Evolutionary conservation across 1,139 yeast species (phyloP).

Genomic region (Kodamaea ohmeri): DNA sequence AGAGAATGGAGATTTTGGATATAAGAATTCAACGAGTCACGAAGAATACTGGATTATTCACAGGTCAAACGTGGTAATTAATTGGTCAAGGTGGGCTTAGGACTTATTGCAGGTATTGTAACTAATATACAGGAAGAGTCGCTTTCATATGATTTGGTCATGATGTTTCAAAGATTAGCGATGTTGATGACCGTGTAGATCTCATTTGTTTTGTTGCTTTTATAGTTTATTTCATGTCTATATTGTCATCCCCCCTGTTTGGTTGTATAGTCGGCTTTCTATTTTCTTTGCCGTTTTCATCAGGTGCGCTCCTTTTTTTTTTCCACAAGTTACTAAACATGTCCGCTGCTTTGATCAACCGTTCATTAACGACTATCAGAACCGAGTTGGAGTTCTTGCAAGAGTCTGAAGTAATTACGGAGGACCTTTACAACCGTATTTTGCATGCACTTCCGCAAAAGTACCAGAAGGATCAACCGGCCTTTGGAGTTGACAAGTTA

Average conservation of each 20-base stretch:
- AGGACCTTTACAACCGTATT: conserved; percentile 54
- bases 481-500: conserved; percentile 48
- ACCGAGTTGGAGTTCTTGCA: conserved; percentile 78
- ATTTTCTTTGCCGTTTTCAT: background rate
- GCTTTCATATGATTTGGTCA: too few species aligned
- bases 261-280: too few species aligned
- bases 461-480: conserved; percentile 53
- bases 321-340: conserved; percentile 17
- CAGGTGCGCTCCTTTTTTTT: background rate
- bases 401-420: conserved; percentile 74
- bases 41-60: too few species aligned
- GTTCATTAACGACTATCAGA: conserved; percentile 71
- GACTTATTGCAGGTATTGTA: too few species aligned
- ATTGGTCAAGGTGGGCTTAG: too few species aligned
- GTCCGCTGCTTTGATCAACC: conserved; percentile 66
- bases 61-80: too few species aligned
- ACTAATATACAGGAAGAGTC: too few species aligned
- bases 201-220: background rate
- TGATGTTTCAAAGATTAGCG: too few species aligned
- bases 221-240: background rate
- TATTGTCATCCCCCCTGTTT: background rate
- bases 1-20: too few species aligned
- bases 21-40: too few species aligned
- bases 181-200: too few species aligned
- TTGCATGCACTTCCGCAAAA: conserved; percentile 54